Evolutionary conservation across 331 rosid genomes (phyloP).

Genomic region (Stylosanthes scabra): DNA sequence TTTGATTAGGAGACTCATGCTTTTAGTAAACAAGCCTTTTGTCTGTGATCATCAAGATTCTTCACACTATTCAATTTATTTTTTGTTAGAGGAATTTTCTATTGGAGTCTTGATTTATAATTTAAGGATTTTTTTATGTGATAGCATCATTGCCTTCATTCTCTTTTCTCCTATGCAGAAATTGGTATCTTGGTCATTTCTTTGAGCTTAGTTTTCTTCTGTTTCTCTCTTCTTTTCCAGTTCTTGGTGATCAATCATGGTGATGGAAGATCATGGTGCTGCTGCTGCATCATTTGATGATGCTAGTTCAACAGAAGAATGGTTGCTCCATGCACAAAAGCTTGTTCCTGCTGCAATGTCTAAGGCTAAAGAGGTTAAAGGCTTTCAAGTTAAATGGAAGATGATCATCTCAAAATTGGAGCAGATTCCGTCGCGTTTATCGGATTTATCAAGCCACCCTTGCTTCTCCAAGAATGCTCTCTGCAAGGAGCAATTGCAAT

Average conservation of each 20-base stretch:
- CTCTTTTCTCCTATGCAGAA: neutral
- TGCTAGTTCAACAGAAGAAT: slow-evolving; percentile 62
- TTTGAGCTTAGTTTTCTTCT: slow-evolving; percentile 50
- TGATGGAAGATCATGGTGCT: slow-evolving; percentile 65
- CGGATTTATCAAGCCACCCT: slow-evolving; percentile 93
- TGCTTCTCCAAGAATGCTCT: slow-evolving; percentile 90
- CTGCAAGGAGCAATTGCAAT: slow-evolving; percentile 93
- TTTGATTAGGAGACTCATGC: slow-evolving; percentile 55
- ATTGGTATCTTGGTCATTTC: slow-evolving; percentile 41
- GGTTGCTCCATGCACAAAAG: slow-evolving; percentile 65
- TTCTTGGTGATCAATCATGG: slow-evolving; percentile 48
- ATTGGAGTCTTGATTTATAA: slow-evolving; percentile 56
- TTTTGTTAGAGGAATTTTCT: slow-evolving; percentile 28
- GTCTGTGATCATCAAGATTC: slow-evolving; percentile 71
- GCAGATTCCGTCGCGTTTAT: slow-evolving; percentile 76
- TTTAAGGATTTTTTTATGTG: slow-evolving; percentile 50
- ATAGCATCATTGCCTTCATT: slow-evolving; percentile 35
- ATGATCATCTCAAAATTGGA: slow-evolving; percentile 80
- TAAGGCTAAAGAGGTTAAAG: slow-evolving; percentile 82
- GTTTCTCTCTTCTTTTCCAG: slow-evolving; percentile 28
- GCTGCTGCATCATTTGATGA: slow-evolving; percentile 38
- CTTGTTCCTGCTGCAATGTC: slow-evolving; percentile 75
- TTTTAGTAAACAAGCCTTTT: slow-evolving; percentile 52
- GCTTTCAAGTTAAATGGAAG: slow-evolving; percentile 85
- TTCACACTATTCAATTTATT: slow-evolving; percentile 38